Evolutionary conservation across 768 basidiomycete species (phyloP), one percentile per base, ranked within the genome.

Genomic region (Kwoniella bestiolae): DNA sequence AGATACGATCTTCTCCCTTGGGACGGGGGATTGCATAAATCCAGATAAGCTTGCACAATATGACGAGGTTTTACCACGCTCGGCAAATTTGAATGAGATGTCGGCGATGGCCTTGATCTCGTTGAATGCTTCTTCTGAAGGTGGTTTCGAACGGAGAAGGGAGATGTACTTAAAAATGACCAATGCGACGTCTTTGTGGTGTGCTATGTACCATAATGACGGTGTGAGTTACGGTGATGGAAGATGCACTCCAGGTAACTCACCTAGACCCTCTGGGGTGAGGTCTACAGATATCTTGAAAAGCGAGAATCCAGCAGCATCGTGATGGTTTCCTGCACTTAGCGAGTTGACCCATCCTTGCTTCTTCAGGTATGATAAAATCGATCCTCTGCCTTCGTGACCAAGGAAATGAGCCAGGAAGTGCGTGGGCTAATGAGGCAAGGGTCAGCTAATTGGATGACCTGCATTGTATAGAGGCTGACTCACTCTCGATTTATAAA

Each of bases 361-460:
- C 67, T 85, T 84, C 83, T 95, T 98, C 62, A 99, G 84, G 78
- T 93, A 92, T 0, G 93, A 91, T 72, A 91, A 86, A 31, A 98
- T 82, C 0, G 95, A 97, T 1, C 95, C 95, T 35, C 89, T 88
- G 1, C 94, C 94, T 83, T 72, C 87, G 86, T 91, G 92, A 87
- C 73, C 87, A 80, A 61, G 85, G 86, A 61, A 89, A 82, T 82
- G 94, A 86, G 82, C 89, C 86, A 73, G 85, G 86, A 74, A 94
- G 79, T 65, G 90, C 87, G 82, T 92, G 8, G 96, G 89, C 65
- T 80, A 58, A 23, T 9, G 18, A 28, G 3, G 3, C 21, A 8
- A 34, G 3, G 4, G 11, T 70, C 47, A 65, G 67, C 44, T 35
- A n/a, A 34, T 16, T 26, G 9, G 23, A 51, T 45, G 21, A 60